A percentile compares a stretch with the other conserved stretches of the same genome.
phyloP scores from a whole-genome alignment of 169 alveolate species.

The Plasmodium berghei region DNA sequence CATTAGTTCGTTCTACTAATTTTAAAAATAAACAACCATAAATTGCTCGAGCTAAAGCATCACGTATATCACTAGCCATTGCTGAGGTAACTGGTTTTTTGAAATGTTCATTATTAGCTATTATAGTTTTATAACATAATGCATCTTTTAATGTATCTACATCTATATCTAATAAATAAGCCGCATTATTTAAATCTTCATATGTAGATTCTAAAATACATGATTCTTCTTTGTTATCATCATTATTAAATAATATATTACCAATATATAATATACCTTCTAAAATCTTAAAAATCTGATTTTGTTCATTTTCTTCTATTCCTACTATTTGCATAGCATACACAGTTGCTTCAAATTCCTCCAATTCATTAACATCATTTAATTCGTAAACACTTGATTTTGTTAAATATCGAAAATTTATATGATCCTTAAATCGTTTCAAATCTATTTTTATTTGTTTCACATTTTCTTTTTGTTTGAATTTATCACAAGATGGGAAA shows the following conservation, averaged over 20 bases:
- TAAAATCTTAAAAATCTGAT: conserved; percentile 84
- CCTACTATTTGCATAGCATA: conserved; percentile 92
- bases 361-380: conserved; percentile 89
- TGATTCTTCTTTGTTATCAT: conserved; percentile 83
- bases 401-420: conserved; percentile 74
- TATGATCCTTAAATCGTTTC: conserved; percentile 73
- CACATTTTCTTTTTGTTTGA: conserved; percentile 34
- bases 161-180: conserved; percentile 82
- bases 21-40: conserved; percentile 96
- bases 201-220: conserved; percentile 76
- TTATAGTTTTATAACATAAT: conserved; percentile 83
- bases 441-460: conserved; percentile 39
- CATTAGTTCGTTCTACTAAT: conserved; percentile 95
- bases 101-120: conserved; percentile 84
- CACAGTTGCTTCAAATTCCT: conserved; percentile 88
- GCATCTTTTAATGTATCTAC: conserved; percentile 79
- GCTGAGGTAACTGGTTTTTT: conserved; percentile 86
- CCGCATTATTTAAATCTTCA: conserved; percentile 79
- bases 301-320: conserved; percentile 86
- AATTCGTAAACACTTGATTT: conserved; percentile 84
- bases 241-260: conserved; percentile 89
- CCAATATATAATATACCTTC: conserved; percentile 92
- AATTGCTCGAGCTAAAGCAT: conserved; percentile 97
- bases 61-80: conserved; percentile 92
- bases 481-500: conserved; percentile 64